These are phyloP conservation scores for Aspergillus sclerotialis DNA, from an alignment of 2,329 filamentous ascomycete species.

Conservation along the genomic window DNA sequence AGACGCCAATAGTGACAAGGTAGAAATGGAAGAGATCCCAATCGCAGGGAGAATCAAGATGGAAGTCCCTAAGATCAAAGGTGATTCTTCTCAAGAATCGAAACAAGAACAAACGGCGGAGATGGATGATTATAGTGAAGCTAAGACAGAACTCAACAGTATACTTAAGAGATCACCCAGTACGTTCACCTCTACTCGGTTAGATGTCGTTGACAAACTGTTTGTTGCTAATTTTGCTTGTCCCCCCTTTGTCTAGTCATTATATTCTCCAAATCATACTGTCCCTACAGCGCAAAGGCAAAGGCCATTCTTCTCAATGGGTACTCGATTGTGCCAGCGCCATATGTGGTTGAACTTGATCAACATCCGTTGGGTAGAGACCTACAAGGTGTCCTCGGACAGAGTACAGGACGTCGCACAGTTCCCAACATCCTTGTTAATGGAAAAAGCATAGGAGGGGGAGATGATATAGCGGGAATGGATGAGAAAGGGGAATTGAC, in stretches of 20 bases:
- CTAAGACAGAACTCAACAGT: constrained; percentile 63
- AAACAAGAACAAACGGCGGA: constrained; percentile 51
- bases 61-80: constrained; percentile 33
- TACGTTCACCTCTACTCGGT: constrained; percentile 42
- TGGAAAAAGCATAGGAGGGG: constrained; percentile 81
- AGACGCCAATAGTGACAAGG: constrained; percentile 21
- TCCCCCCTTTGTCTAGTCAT: constrained; percentile 67
- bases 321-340: constrained; percentile 74
- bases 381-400: constrained; percentile 64
- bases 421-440: constrained; percentile 90
- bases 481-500: constrained; percentile 61
- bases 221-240: constrained; percentile 3
- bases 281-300: constrained; percentile 75
- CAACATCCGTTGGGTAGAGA: constrained; percentile 64
- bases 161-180: constrained; percentile 82
- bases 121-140: constrained; percentile 30
- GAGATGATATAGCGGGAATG: constrained; percentile 74
- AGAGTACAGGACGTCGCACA: constrained; percentile 72
- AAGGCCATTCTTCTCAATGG: constrained; percentile 78
- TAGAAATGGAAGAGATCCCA: constrained; percentile 37
- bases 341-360: constrained; percentile 87
- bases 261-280: constrained; percentile 94
- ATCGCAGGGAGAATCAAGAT: constrained; percentile 51
- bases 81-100: constrained; percentile 15
- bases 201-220: not conserved